phyloP scores from a whole-genome alignment of 495 filamentous ascomycete genomes.

The Podospora fimiseda region DNA sequence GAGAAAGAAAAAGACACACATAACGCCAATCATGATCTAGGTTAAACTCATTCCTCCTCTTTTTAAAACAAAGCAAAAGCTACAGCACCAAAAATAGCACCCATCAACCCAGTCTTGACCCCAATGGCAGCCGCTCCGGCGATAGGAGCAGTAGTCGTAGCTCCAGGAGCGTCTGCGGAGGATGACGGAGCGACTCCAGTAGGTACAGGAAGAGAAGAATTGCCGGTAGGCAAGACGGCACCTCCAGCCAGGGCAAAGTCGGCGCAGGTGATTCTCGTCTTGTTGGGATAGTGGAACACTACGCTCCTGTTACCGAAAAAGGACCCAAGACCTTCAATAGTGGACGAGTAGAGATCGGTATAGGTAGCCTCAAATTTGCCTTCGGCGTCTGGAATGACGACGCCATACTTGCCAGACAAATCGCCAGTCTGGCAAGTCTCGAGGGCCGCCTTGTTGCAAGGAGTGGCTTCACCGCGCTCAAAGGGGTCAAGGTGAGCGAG shows the following conservation, averaged over 20 bases:
- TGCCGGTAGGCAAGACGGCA: neutral
- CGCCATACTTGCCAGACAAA: conserved; percentile 73
- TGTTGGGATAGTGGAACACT: conserved; percentile 68
- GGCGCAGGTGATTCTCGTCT: conserved; percentile 64
- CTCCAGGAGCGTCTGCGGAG: too few species aligned
- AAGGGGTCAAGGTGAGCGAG: conserved; percentile 52
- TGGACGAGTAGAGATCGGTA: conserved; percentile 62
- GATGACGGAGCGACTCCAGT: neutral
- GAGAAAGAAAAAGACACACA: too few species aligned
- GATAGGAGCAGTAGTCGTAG: neutral
- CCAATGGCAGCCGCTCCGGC: neutral
- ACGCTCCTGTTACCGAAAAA: conserved; percentile 78
- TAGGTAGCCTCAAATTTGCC: conserved; percentile 45
- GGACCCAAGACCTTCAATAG: conserved; percentile 45
- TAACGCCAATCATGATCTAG: neutral
- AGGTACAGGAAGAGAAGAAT: neutral
- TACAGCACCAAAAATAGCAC: neutral
- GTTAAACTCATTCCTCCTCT: neutral
- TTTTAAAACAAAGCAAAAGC: neutral
- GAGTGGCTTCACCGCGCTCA: conserved; percentile 54
- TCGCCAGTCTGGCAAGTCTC: conserved; percentile 79
- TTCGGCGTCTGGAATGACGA: conserved; percentile 39
- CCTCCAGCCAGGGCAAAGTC: conserved; percentile 43
- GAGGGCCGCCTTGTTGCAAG: conserved; percentile 57
- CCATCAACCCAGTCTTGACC: neutral